Percentiles rank a stretch among this genome's conserved stretches.
Conservation (phyloP, 2,329 filamentous ascomycete species). For the Sporothrix protearum region DNA sequence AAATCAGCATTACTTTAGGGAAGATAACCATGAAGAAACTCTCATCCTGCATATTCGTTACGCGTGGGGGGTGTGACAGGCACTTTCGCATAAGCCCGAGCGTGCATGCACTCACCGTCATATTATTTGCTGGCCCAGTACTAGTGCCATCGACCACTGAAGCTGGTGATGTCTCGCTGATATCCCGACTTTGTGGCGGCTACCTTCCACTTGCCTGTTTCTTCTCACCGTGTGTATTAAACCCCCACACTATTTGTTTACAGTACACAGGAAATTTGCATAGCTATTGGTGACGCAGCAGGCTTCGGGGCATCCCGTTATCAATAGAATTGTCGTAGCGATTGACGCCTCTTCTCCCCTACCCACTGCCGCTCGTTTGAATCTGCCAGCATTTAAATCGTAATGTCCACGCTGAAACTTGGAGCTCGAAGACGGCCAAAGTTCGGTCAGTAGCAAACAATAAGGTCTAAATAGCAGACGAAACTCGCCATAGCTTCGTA, state of each 20-base stretch:
- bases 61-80: slow-evolving; percentile 5
- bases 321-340: background rate
- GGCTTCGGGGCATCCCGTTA: background rate
- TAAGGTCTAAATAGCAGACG: background rate
- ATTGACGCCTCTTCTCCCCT: background rate
- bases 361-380: background rate
- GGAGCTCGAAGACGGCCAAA: background rate
- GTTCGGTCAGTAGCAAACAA: background rate
- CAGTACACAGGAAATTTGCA: background rate
- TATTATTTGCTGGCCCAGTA: background rate
- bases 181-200: background rate
- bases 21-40: background rate
- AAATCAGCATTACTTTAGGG: background rate
- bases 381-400: background rate
- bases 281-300: background rate
- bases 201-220: background rate
- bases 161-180: background rate
- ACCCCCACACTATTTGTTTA: background rate
- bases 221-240: background rate
- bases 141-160: background rate
- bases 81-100: background rate
- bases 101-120: slow-evolving; percentile 7
- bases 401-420: background rate
- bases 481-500: background rate
- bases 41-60: background rate